Evolutionary conservation across 2,329 filamentous ascomycete species (phyloP), one percentile per base, ranked within the genome.

Genomic region (Phaeosphaeria sp.): DNA sequence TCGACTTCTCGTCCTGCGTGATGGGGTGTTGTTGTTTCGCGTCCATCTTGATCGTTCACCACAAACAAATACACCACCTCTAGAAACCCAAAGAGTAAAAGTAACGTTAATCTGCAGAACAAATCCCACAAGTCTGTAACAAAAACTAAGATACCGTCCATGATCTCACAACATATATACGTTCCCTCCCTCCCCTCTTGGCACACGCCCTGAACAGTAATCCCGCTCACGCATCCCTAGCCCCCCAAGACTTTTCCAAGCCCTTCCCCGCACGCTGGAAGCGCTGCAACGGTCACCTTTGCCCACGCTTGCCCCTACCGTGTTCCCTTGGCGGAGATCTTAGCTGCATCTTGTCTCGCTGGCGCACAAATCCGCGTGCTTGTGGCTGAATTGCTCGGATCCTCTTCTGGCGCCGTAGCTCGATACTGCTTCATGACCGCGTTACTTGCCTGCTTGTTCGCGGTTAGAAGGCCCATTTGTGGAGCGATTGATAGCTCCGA

Each of bases 241-340:
- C 22, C n/a, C 43, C 21, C 51, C 51, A 51, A 51, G 49, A 51
- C 49, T 33, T 54, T 36, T 52, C 59, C 64, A 63, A 69, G 65
- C 59, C 43, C 61, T 68, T 65, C 67, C 67, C 67, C 67, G 67
- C 67, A 69, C n/a, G n/a, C n/a, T n/a, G n/a, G n/a, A n/a, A n/a
- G n/a, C 67, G 33, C 44, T 57, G 43, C 53, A 52, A 61, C 55
- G 39, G 40, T 40, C 43, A 47, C 39, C 4, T 27, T 46, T 36
- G 30, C n/a, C n/a, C n/a, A n/a, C n/a, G n/a, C n/a, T n/a, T n/a
- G n/a, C n/a, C 24, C 49, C 53, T n/a, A 46, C 18, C n/a, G n/a
- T 40, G 47, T 53, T 43, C 51, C 21, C 59, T 63, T 64, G 57
- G 58, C 64, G 15, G 48, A 40, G 55, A 55, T 59, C 63, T 53